Percentiles rank a stretch among this genome's conserved stretches.
These are phyloP conservation scores for Flaveria sonorensis DNA, from an alignment of 129 eudicot genomes.

Conservation along the genomic window DNA sequence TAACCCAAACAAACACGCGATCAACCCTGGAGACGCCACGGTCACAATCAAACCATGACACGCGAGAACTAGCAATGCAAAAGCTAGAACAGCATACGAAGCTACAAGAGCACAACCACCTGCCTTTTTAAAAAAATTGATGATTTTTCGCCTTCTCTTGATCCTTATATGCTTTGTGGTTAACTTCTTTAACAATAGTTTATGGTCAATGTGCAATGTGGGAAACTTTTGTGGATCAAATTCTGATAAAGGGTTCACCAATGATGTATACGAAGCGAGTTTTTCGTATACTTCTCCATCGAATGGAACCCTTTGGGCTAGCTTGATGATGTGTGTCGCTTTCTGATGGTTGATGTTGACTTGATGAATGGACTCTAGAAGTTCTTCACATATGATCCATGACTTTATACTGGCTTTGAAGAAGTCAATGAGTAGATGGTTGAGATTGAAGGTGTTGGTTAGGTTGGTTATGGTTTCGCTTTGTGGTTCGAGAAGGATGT, in stretches of 20 bases:
- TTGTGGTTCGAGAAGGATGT: slow-evolving; percentile 54
- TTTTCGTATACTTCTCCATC: slow-evolving; percentile 19
- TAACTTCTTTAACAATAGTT: slow-evolving; percentile 38
- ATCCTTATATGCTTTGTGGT: slow-evolving; percentile 45
- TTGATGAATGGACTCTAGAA: slow-evolving; percentile 54
- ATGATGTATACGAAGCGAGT: slow-evolving; percentile 47
- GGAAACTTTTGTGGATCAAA: slow-evolving; percentile 40
- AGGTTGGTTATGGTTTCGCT: slow-evolving; percentile 51
- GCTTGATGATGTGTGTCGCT: slow-evolving; percentile 39
- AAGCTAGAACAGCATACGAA: slow-evolving; percentile 42
- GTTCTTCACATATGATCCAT: slow-evolving; percentile 56
- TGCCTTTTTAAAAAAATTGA: slow-evolving; percentile 30
- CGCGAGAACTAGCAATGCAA: slow-evolving; percentile 48
- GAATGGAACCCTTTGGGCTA: slow-evolving; percentile 26
- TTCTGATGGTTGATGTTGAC: slow-evolving; percentile 43
- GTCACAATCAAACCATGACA: slow-evolving; percentile 53
- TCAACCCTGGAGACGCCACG: slow-evolving; percentile 50
- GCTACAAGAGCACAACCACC: slow-evolving; percentile 38
- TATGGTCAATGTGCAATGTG: slow-evolving; percentile 37
- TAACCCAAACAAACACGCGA: slow-evolving; percentile 29
- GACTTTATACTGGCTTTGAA: slow-evolving; percentile 58
- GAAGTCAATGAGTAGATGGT: slow-evolving; percentile 54
- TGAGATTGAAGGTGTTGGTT: slow-evolving; percentile 33
- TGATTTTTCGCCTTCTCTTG: slow-evolving; percentile 41
- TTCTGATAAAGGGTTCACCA: slow-evolving; percentile 50